Evolutionary conservation across 148 eudicot genomes (phyloP).

Genomic region (Rhododendron ferrugineum): DNA sequence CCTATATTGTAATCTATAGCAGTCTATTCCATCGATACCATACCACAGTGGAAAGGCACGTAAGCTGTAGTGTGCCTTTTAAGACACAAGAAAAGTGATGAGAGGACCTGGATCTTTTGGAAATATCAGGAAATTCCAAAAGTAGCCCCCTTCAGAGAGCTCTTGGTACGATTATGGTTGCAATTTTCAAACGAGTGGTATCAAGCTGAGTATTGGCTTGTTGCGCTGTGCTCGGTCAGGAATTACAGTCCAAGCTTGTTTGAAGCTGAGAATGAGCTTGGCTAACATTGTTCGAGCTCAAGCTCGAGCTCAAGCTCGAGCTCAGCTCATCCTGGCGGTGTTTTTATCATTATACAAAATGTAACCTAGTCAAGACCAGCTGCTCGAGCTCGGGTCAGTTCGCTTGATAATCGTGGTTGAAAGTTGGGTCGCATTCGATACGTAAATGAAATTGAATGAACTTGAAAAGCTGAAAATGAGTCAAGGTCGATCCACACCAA

Average conservation of each 20-base stretch:
- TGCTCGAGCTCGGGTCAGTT: neutral
- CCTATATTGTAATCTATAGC: neutral
- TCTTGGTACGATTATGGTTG: neutral
- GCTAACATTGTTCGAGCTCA: neutral
- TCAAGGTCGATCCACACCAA: neutral
- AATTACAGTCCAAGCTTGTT: neutral
- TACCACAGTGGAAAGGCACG: neutral
- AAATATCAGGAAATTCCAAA: neutral
- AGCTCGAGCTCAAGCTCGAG: neutral
- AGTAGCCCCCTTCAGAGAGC: neutral
- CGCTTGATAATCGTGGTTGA: neutral
- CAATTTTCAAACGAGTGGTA: neutral
- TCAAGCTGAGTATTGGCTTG: neutral
- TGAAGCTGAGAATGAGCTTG: neutral
- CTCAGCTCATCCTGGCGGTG: neutral
- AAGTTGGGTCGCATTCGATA: neutral
- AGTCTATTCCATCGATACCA: neutral
- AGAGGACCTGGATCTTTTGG: neutral
- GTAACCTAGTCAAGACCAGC: neutral
- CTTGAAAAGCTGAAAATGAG: neutral
- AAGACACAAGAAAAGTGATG: neutral
- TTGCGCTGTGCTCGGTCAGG: neutral
- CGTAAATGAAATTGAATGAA: neutral
- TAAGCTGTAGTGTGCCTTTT: neutral
- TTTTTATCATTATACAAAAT: neutral